phyloP scores from a whole-genome alignment of 306 rosid species.

The Cajanus cajan region DNA sequence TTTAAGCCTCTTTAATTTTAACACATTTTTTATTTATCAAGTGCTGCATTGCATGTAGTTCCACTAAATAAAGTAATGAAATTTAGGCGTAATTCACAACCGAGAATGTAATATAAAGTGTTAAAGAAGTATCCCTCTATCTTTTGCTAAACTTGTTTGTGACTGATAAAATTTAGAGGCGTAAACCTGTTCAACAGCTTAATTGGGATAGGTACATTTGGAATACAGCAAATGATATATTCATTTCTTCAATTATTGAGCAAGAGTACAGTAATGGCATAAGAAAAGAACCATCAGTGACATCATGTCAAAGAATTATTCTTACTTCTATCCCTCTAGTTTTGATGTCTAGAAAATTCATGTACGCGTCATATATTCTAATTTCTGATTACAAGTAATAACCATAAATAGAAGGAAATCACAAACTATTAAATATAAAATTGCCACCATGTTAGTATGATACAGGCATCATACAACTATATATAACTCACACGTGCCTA shows the following conservation, averaged over 20 bases:
- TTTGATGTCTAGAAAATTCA: neutral
- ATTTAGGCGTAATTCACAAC: neutral
- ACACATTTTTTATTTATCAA: neutral
- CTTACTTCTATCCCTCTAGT: neutral
- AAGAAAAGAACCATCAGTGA: conserved; percentile 3
- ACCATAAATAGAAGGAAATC: neutral
- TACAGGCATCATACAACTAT: neutral
- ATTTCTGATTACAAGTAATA: neutral
- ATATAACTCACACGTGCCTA: too few species aligned
- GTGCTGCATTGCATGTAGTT: neutral
- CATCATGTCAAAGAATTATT: neutral
- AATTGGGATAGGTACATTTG: neutral
- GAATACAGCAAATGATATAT: conserved; percentile 23
- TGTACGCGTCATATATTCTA: neutral
- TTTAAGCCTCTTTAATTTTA: neutral
- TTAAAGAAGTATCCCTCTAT: neutral
- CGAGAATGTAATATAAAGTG: neutral
- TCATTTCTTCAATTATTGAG: conserved; percentile 17
- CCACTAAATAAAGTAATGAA: neutral
- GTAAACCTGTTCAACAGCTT: neutral
- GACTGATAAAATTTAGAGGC: neutral
- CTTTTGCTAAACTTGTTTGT: neutral
- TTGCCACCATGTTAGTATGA: neutral
- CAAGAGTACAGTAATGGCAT: neutral
- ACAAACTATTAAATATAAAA: neutral